phyloP scores from a whole-genome alignment of 2,329 filamentous ascomycete species.

The Chrysoporthe deuterocubensis region DNA sequence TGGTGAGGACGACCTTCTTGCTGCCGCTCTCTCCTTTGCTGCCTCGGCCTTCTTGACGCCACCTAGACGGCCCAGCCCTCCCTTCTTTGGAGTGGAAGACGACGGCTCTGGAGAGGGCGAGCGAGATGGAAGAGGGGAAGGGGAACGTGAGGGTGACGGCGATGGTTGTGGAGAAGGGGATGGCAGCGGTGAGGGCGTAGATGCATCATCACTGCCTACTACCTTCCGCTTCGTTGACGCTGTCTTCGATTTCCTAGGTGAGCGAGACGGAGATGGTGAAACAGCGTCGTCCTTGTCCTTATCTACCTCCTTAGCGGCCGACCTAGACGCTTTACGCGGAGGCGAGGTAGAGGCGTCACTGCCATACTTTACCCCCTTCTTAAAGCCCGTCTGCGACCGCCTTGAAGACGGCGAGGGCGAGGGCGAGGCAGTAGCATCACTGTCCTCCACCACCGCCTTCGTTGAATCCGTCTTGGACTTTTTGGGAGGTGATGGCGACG shows the following conservation, averaged over 20 bases:
- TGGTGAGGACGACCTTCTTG: background rate
- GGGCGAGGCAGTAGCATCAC: background rate
- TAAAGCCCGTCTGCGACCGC: conserved; percentile 39
- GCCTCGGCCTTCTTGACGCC: conserved; percentile 13
- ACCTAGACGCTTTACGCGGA: conserved; percentile 47
- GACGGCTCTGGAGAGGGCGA: conserved; percentile 19
- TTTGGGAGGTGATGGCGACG: conserved; percentile 42
- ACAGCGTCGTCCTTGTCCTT: background rate
- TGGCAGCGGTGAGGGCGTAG: conserved; percentile 5
- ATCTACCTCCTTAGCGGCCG: background rate
- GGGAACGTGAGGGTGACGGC: conserved; percentile 16
- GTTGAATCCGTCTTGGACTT: conserved; percentile 35
- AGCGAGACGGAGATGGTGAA: conserved; percentile 16
- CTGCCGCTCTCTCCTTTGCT: background rate
- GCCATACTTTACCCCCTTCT: background rate
- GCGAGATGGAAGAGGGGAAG: conserved; percentile 15
- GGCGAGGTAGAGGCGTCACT: background rate
- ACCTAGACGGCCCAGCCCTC: conserved; percentile 15
- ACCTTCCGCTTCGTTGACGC: background rate
- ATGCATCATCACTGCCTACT: background rate
- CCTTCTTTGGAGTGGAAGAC: conserved; percentile 9
- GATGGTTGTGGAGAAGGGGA: conserved; percentile 20
- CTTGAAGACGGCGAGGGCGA: conserved; percentile 39
- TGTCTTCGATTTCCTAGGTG: background rate
- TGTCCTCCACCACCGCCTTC: background rate